Evolutionary conservation across 164 flowering plant genomes (phyloP), one percentile per base, ranked within the genome.

Genomic region (Magnolia officinalis): DNA sequence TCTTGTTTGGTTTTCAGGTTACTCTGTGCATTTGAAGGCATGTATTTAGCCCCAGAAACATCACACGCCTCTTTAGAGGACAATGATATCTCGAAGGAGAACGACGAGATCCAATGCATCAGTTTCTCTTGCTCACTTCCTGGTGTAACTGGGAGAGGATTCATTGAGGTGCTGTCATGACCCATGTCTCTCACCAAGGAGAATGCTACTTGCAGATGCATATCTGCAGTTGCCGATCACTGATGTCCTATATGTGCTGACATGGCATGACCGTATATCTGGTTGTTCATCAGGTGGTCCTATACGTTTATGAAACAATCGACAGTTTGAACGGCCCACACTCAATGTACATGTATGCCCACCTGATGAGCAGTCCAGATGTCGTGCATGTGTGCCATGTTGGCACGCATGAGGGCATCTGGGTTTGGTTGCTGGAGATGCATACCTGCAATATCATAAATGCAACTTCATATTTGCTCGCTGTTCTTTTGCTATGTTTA

Each of bases 11-110:
- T 64, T 79, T 71, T 67, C 85, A 93, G 98, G 88, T 85, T 91
- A 51, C 86, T 86, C 14, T 94, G 96, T 80, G 89, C 92, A 24
- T 69, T 88, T n/a, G 97, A 90, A 76, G 97, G 97, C 67, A 86
- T 80, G 72, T 90, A 90, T 86, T 78, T 94, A 80, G 80, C 82
- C 63, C 89, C 88, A 78, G 89, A 86, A 81, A 73, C 78, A 72
- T 80, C 82, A 74, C 21, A 71, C 75, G 89, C 80, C 16, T 77
- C 82, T 78, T 81, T 75, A 66, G 91, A 83, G 77, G 79, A 75
- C 79, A 75, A 65, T 50, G 85, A 79, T 59, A 37, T 37, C 0
- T 64, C 80, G 58, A 67, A 66, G 68, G 92, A 84, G 77, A 78
- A 85, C 45, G 85, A 83, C 55, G 86, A 83, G 71, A 75, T 90